Evolutionary conservation across 805 yeast species (phyloP), one percentile per base, ranked within the genome.

Genomic region (Teunomyces gatunensis): DNA sequence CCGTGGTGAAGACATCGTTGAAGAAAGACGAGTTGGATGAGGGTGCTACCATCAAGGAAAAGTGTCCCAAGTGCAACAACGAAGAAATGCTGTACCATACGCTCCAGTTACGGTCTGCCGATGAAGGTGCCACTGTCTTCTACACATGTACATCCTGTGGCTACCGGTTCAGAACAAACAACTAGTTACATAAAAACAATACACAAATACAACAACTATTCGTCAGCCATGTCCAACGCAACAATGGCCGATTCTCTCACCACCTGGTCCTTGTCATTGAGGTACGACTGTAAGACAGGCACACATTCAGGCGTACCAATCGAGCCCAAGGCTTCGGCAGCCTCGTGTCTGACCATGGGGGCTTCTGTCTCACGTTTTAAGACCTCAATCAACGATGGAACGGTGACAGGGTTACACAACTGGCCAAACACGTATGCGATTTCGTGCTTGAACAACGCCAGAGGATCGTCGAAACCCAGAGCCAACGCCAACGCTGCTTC

Each of bases 291-390:
- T 61, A 95, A 80, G 30, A 94, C 85, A 12, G 97, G 97, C 54
- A 92, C 77, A 33, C 92, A 96, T 49, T 92, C 97, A 60, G 89
- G 96, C 7, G 97, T 89, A 23, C 97, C 98, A 64, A 94, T 94
- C 25, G 96, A 81, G 23, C 99, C 99, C 59, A 95, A 78, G 21
- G 99, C 99, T 73, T 94, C 99, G 21, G 98, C 99, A 49, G 98
- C 99, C 73, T 94, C 99, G 65, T 94, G 99, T 73, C 99, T 86
- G 29, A 95, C 99, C 99, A 94, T 94, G 54, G 95, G 96, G 45
- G 96, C 98, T 73, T 94, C 97, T 12, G 69, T 62, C 50, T 77
- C 80, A 66, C 88, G 81, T 57, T 83, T 83, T 58, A 95, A 78
- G 3, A 94, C 89, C 69, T 88, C 84, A 48, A 89, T 78, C 53